phyloP scores from a whole-genome alignment of 2,329 filamentous ascomycete genomes.

The Orbilia brochopaga region DNA sequence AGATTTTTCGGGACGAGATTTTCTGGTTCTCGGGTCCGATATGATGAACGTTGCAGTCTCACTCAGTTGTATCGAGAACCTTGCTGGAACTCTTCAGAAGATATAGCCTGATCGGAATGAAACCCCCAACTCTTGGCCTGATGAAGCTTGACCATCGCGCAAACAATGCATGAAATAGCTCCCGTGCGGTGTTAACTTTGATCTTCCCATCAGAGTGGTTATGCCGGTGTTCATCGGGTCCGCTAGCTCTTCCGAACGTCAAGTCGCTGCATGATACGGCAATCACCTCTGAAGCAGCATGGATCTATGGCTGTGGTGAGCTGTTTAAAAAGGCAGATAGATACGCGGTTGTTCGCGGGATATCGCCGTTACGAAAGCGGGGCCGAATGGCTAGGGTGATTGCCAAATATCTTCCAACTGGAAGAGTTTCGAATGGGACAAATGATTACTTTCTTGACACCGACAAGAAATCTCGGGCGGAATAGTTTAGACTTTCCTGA shows the following conservation, averaged over 20 bases:
- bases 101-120: slow-evolving; percentile 44
- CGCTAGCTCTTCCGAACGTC: background rate
- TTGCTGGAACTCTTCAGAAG: background rate
- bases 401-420: slow-evolving; percentile 4
- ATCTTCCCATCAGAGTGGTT: slow-evolving; percentile 27
- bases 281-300: background rate
- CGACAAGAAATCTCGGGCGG: background rate
- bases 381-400: slow-evolving; percentile 1
- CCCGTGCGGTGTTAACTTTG: slow-evolving; percentile 10
- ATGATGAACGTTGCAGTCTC: background rate
- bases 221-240: background rate
- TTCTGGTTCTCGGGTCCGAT: slow-evolving; percentile 45
- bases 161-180: slow-evolving; percentile 38
- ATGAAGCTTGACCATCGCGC: slow-evolving; percentile 26
- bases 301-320: background rate
- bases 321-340: slow-evolving; percentile 3
- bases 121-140: slow-evolving; percentile 39
- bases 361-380: slow-evolving; percentile 12
- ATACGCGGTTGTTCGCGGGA: background rate
- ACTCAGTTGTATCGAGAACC: slow-evolving; percentile 10
- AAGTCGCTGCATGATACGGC: slow-evolving; percentile 2
- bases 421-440: background rate
- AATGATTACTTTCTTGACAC: background rate
- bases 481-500: background rate
- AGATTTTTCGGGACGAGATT: slow-evolving; percentile 27